Base-by-base conservation (phyloP, 1,284 basidiomycete species). In the Baeospora myosura region DNA sequence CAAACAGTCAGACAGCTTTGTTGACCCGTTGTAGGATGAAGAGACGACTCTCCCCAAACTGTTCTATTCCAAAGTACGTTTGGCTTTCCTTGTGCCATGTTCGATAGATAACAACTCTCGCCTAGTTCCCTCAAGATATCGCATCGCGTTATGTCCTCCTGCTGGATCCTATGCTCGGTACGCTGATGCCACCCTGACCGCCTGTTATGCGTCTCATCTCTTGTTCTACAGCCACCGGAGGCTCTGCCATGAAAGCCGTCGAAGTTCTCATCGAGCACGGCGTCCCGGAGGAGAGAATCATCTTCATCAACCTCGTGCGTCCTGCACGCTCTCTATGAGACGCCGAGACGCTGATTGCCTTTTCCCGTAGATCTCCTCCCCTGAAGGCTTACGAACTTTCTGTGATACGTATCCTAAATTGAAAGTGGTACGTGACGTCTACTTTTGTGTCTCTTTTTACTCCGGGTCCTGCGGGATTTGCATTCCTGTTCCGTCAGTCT, bases 141-240 rank as follows among this genome's bases (percentile, higher is more conserved):
- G 79, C 86, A 0, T 71, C 78, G 29, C 82, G 95, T 41, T 98
- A 95, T 63, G 91, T 95, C 37, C 78, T 98, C 25, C 76, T 98
- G 11, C 78, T 98, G 11, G 95, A 98, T 61, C 95, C 95, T 1
- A 98, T 98, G 95, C 81, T 98, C 30, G 91, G 91, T 91, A 56
- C 42, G 78, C 54, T 21, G n/a, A n/a, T 29, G 24, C 22, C 8
- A 20, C 17, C 41, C 22, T 42, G 3, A 38, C 46, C 12, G n/a
- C 20, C 12, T 11, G 26, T 33, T 22, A 29, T 22, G 17, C 16
- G 16, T 18, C 21, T 47, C 10, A 33, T 37, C 31, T 7, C 36
- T 16, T 12, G 21, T 34, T 17, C 33, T 45, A 14, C 50, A 93
- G 93, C 95, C 0, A 98, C 95, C 0, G 95, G 95, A 24, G 95